Conservation (phyloP, 495 filamentous ascomycete species). For the Annulohypoxylon moriforme region DNA sequence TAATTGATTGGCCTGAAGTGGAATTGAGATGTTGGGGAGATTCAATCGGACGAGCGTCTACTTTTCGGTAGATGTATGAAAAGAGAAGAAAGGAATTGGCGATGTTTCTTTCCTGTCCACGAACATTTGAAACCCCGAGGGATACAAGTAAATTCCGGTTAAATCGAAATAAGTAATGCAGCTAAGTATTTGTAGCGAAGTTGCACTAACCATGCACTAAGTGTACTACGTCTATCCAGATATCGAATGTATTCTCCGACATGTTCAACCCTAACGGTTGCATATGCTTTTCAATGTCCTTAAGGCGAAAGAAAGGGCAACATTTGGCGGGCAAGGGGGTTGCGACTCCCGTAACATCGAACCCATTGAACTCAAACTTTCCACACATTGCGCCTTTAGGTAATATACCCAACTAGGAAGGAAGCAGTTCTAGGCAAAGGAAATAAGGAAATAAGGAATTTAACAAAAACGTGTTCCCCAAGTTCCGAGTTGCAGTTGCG, state of each 20-base stretch:
- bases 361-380: neutral
- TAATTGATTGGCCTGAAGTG: neutral
- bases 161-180: neutral
- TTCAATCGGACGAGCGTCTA: neutral
- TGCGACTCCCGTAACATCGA: slow-evolving; percentile 7
- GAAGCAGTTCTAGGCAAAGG: neutral
- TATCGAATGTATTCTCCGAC: slow-evolving; percentile 38
- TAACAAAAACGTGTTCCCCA: neutral
- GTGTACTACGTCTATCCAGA: neutral
- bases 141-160: neutral
- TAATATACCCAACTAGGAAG: neutral
- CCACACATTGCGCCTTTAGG: neutral
- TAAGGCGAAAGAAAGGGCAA: slow-evolving; percentile 22
- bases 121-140: neutral
- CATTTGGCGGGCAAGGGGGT: slow-evolving; percentile 31
- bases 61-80: neutral
- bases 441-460: neutral
- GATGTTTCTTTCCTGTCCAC: neutral
- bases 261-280: slow-evolving; percentile 28
- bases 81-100: neutral
- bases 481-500: too few species aligned
- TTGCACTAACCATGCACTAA: neutral
- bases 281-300: slow-evolving; percentile 21
- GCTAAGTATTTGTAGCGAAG: neutral
- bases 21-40: neutral